Base-by-base conservation (phyloP, 1,139 yeast genomes). In the Geotrichum europaeum region DNA sequence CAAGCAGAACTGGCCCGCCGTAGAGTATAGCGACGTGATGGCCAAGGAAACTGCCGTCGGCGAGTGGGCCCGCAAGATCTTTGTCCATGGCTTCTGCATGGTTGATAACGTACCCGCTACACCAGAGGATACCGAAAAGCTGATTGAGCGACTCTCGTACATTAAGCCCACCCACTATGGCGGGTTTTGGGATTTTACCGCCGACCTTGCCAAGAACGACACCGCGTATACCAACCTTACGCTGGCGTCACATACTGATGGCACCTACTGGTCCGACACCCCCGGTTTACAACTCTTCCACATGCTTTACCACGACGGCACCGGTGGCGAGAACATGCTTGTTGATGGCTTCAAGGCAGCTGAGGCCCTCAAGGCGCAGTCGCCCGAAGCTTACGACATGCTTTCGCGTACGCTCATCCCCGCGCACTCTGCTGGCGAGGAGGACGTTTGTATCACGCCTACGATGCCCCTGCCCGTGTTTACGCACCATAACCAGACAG, bases 401-500 rank as follows among this genome's bases (percentile, higher is more conserved):
- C 76, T 87, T 58, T 76, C 84, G 10, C 72, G 73, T 32, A 75
- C 81, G 40, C 82, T 83, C 10, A 77, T 87, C 20, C 87, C 88
- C n/a, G 89, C 89, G 25, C 92, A 87, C 70, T 83, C 88, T 32
- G 89, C 91, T 0, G 94, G 94, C 15, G 92, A 87, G 68, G 85
- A 79, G 57, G 80, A 77, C 60, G 88, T 84, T 24, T 83, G 88
- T 68, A 84, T 85, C 59, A 85, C 83, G 66, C 89, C 88, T 1
- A 83, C 82, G 57, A 75, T 80, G 50, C 79, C 85, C 0, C 65
- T 64, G 62, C 89, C 91, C 1, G 79, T 86, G 1, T 82, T 87
- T 70, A 83, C 81, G 66, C 81, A 84, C 64, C 83, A 84, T 67
- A 71, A 73, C 4, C 65, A 66, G 2, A 69, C 77, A 2, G 87